Evolutionary conservation across 768 basidiomycete species (phyloP), one percentile per base, ranked within the genome.

Genomic region (Mycena maculata): DNA sequence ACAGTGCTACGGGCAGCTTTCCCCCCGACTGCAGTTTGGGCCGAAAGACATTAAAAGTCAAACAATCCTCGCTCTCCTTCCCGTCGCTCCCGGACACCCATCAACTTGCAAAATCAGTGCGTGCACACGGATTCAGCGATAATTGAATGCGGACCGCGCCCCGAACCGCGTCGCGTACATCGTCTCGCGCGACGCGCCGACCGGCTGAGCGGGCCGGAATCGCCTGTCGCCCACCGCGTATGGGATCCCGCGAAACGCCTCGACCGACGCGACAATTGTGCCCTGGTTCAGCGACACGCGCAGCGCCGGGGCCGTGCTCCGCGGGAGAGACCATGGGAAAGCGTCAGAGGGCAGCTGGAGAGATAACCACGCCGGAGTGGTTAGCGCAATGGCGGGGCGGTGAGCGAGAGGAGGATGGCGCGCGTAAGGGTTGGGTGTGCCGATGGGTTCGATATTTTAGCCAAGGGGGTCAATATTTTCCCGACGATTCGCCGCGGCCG

Each of bases 31-130:
- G 53, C 5, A 45, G 7, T 20, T 45, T 15, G 27, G 55, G 55
- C 2, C 55, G 55, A 45, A 57, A 57, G 10, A 57, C 55, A 44
- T 57, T 57, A n/a, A 57, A 42, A 27, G 55, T 57, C 55, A 57
- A 31, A n/a, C 55, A 57, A 28, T 57, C 55, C 28, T 57, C 55
- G 27, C 55, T 57, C 30, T 57, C 55, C 42, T 10, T 11, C 42
- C 55, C 41, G 42, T 23, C 55, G 30, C 41, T n/a, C 10, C 55
- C 55, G 16, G 55, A 28, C 27, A 57, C 28, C 28, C 45, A 47
- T 1, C 20, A 44, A n/a, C 13, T 22, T 6, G 23, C 27, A 13
- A 47, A 47, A 23, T 47, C 2, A 22, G n/a, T 7, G 23, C 12
- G 20, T 9, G 9, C 23, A 44, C 23, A 44, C 9, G 42, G 20